phyloP scores from a whole-genome alignment of 78 protist species.

The Cavenderia fasciculata region DNA sequence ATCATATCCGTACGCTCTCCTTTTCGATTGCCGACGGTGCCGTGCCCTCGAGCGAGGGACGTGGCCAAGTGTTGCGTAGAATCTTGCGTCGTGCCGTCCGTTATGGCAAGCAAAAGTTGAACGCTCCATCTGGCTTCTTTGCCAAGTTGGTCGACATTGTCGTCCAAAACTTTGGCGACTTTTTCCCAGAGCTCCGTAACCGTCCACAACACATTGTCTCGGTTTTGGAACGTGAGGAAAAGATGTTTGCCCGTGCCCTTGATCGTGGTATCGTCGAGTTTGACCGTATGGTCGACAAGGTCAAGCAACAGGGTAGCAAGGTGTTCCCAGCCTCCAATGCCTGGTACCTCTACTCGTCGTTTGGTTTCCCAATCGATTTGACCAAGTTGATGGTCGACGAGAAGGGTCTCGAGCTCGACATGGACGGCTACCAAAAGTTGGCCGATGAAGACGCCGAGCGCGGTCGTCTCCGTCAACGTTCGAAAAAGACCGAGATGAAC shows the following conservation, averaged over 20 bases:
- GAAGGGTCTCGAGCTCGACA: constrained; percentile 88
- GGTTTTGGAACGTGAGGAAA: constrained; percentile 93
- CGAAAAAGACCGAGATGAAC: constrained; percentile 37
- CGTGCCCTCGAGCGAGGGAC: constrained; percentile 87
- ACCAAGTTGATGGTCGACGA: constrained; percentile 96
- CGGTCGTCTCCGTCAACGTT: constrained; percentile 66
- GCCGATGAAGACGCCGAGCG: constrained; percentile 59
- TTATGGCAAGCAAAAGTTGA: constrained; percentile 92
- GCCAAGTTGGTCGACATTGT: constrained; percentile 85
- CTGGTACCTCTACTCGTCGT: constrained; percentile 91
- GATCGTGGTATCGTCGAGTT: constrained; percentile 85
- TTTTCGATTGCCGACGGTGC: constrained; percentile 98
- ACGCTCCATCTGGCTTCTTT: constrained; percentile 93
- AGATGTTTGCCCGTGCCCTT: constrained; percentile 76
- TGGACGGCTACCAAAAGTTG: constrained; percentile 63
- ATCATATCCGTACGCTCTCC: constrained; percentile 97
- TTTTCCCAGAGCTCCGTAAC: constrained; percentile 90
- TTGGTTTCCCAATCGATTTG: constrained; percentile 97
- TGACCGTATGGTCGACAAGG: constrained; percentile 52
- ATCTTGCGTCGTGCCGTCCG: constrained; percentile 96
- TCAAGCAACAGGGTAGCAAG: constrained; percentile 8
- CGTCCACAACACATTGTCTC: constrained; percentile 21
- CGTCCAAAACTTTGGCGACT: constrained; percentile 79
- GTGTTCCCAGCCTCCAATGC: constrained; percentile 83
- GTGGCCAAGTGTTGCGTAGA: constrained; percentile 97